Conservation (phyloP, 306 rosid species). For the Echinosophora koreensis region DNA sequence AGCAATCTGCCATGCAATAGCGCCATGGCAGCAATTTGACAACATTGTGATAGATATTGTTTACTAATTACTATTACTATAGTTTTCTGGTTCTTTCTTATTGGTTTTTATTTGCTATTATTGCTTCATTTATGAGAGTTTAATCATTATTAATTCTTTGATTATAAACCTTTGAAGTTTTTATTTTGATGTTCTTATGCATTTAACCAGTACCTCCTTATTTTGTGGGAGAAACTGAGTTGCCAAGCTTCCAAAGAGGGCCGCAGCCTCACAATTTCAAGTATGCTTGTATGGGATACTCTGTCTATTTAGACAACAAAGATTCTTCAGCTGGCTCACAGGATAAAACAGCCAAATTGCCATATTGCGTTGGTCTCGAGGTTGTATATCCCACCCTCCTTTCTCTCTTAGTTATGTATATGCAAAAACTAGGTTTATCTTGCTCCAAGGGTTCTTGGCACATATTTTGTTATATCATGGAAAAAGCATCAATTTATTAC, state of each 20-base stretch:
- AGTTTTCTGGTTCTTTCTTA: neutral
- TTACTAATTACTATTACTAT: neutral
- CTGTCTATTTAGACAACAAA: slow-evolving; percentile 78
- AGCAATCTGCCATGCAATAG: too few species aligned
- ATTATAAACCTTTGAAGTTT: slow-evolving; percentile 2
- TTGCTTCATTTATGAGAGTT: slow-evolving; percentile 12
- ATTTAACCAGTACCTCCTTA: slow-evolving; percentile 71
- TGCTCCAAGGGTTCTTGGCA: neutral
- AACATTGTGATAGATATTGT: neutral
- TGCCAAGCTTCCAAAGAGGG: slow-evolving; percentile 84
- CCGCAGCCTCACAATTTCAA: slow-evolving; percentile 73
- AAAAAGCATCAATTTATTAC: slow-evolving; percentile 19
- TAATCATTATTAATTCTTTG: slow-evolving; percentile 7
- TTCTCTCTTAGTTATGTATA: neutral
- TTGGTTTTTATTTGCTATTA: slow-evolving; percentile 1
- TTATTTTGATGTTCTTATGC: slow-evolving; percentile 47
- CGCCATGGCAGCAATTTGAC: too few species aligned
- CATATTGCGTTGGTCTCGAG: slow-evolving; percentile 92
- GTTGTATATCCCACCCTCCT: slow-evolving; percentile 51
- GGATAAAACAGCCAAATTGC: slow-evolving; percentile 76
- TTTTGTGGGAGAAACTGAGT: slow-evolving; percentile 79
- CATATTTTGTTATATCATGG: slow-evolving; percentile 17
- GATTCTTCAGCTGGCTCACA: slow-evolving; percentile 59
- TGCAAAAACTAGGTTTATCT: slow-evolving; percentile 21
- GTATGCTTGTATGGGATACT: slow-evolving; percentile 92